phyloP scores from a whole-genome alignment of 2,329 filamentous ascomycete species.

The Xylaria sp. region DNA sequence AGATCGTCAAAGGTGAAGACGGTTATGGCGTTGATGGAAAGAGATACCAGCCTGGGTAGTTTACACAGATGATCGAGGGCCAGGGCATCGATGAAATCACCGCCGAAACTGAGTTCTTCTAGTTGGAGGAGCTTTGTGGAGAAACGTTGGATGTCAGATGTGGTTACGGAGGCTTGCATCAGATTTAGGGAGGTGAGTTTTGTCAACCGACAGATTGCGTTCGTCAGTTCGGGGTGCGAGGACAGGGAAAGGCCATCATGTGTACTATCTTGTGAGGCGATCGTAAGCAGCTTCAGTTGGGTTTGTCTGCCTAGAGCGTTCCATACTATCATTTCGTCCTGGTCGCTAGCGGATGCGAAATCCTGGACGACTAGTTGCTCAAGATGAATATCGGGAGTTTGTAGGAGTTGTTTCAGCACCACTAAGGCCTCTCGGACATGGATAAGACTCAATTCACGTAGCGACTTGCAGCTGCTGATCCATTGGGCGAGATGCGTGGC shows the following conservation, averaged over 20 bases:
- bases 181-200: conserved; percentile 50
- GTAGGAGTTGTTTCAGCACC: conserved; percentile 25
- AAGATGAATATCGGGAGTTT: conserved; percentile 24
- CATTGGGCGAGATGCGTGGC: conserved; percentile 31
- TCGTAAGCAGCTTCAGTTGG: conserved; percentile 22
- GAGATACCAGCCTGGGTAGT: conserved; percentile 44
- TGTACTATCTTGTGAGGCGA: conserved; percentile 37
- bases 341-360: conserved; percentile 14
- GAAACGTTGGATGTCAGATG: conserved; percentile 45
- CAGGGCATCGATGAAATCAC: conserved; percentile 46
- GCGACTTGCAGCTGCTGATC: conserved; percentile 28
- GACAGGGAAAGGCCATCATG: conserved; percentile 43
- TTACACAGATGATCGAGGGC: conserved; percentile 35
- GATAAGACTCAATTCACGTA: conserved; percentile 35
- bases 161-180: conserved; percentile 44
- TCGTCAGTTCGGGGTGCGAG: conserved; percentile 24
- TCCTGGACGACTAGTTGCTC: conserved; percentile 22
- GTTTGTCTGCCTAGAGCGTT: conserved; percentile 25
- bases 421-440: conserved; percentile 42
- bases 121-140: conserved; percentile 42
- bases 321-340: conserved; percentile 21
- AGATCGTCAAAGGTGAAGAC: conserved; percentile 50
- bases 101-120: conserved; percentile 52
- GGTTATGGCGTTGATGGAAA: conserved; percentile 52
- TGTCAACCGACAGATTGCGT: conserved; percentile 45